Evolutionary conservation across 1,284 basidiomycete genomes (phyloP), one percentile per base, ranked within the genome.

Genomic region (Malassezia obtusa): DNA sequence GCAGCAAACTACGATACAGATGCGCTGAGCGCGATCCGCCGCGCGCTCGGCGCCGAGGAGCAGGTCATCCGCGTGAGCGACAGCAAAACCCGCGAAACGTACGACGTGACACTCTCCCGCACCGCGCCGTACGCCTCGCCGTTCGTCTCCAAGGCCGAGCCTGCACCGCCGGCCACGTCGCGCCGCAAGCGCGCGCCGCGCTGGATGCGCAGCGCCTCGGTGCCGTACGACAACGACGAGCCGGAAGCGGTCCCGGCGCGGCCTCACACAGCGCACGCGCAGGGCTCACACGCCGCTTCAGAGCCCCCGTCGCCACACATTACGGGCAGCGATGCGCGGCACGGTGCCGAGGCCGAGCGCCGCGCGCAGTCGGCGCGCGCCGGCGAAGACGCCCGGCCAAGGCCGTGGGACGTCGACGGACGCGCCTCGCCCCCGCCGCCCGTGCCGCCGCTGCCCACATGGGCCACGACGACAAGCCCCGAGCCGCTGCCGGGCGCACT

Each of bases 121-220:
- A 67, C 61, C 3, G 57, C 60, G 21, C 67, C 67, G 2, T 70
- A 68, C 41, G 67, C 66, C 4, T 70, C 67, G 33, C 67, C 67
- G 36, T 52, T 59, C 41, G 52, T 63, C 12, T 21, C 19, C 0
- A 36, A 28, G 14, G 25, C 26, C 2, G 45, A 17, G 0, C 2
- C 31, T 7, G 17, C 30, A 7, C 35, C 17, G n/a, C 5, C 21
- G 4, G 3, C n/a, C n/a, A 24, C 49, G 4, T 28, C 43, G 32
- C 52, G 52, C 1, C 46, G 52, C 30, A 26, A 40, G n/a, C 37
- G 46, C 19, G 43, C 17, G 10, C 21, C 36, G 35, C 51, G 51
- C 21, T 53, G 51, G 51, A 47, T 47, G 30, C 44, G 51, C n/a
- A 17, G 14, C 28, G 25, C 43, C 25, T 45, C 28, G 43, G 22